Conservation (phyloP, 345 rosid species). For the Pistacia vera region DNA sequence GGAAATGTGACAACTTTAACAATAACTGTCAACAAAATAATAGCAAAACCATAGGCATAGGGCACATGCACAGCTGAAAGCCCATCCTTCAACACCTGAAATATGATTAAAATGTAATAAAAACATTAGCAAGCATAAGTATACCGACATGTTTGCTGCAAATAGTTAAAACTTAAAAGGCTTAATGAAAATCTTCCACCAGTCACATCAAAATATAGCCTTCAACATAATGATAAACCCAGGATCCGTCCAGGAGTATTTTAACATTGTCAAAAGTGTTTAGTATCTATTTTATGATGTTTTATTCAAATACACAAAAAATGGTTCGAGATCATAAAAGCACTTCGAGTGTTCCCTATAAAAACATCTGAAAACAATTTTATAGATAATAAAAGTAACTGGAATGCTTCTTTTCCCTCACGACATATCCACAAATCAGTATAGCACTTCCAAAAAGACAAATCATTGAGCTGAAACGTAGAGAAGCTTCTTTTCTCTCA, state of each 20-base stretch:
- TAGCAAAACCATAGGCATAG: constrained; percentile 89
- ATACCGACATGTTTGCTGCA: not conserved
- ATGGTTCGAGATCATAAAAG: not conserved
- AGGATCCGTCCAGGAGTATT: not conserved
- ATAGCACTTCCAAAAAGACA: not conserved
- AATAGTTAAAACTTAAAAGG: not conserved
- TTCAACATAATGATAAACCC: not conserved
- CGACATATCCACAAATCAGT: too few relatives aligned
- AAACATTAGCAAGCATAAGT: not conserved
- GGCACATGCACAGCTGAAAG: constrained; percentile 81
- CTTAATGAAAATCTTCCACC: not conserved
- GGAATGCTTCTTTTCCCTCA: not conserved
- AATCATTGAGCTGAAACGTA: constrained; percentile 2
- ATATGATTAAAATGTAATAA: constrained; percentile 5
- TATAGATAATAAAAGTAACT: not conserved
- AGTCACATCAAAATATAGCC: not conserved
- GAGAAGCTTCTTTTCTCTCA: not conserved
- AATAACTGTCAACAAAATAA: constrained; percentile 81
- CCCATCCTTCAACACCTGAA: constrained; percentile 84
- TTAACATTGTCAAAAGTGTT: not conserved
- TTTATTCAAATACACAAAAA: not conserved
- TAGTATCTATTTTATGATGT: not conserved
- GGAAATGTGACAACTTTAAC: constrained; percentile 85
- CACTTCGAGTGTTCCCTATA: not conserved
- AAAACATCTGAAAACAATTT: not conserved